These are phyloP conservation scores for Trematosphaeria pertusa DNA, from an alignment of 2,329 filamentous ascomycete genomes.

Conservation along the genomic window DNA sequence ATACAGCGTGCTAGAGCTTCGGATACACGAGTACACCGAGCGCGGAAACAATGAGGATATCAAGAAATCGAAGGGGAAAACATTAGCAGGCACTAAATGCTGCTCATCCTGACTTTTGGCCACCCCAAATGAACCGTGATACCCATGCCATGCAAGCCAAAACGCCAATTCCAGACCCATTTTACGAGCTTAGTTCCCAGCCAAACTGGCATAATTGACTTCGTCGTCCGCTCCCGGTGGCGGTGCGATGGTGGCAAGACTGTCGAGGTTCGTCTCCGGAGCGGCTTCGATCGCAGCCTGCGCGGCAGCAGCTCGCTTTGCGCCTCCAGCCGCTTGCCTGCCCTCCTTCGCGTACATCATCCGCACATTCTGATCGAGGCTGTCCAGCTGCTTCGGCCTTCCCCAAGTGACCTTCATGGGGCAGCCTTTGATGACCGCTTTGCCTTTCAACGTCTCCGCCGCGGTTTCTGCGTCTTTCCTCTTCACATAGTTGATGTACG, in stretches of 20 bases:
- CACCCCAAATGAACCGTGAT: constrained; percentile 36
- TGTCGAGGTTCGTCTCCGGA: constrained; percentile 52
- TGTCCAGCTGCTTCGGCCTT: constrained; percentile 88
- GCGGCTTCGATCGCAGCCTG: constrained; percentile 51
- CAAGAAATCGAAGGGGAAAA: constrained; percentile 64
- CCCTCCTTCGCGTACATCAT: constrained; percentile 82
- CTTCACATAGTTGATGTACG: constrained; percentile 92
- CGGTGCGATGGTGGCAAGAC: constrained; percentile 66
- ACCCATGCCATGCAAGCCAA: constrained; percentile 28
- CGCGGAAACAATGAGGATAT: constrained; percentile 92
- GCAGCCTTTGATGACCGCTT: constrained; percentile 88
- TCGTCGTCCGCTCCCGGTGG: constrained; percentile 82
- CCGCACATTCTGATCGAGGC: constrained; percentile 85
- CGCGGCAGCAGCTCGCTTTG: constrained; percentile 35
- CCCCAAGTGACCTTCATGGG: constrained; percentile 92
- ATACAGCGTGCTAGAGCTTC: constrained; percentile 65
- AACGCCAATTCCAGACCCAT: constrained; percentile 32
- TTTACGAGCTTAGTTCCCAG: constrained; percentile 70
- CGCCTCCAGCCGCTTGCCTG: constrained; percentile 49
- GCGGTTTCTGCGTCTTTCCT: constrained; percentile 86
- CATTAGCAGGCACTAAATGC: constrained; percentile 47
- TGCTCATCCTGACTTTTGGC: constrained; percentile 45
- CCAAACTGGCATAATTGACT: constrained; percentile 83
- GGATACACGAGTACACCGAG: constrained; percentile 91
- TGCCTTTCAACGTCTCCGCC: constrained; percentile 82